Percentiles rank a stretch among this genome's conserved stretches.
Evolutionary conservation across 2,329 filamentous ascomycete genomes (phyloP).

Genomic region (Arthrobotrys musiformis): DNA sequence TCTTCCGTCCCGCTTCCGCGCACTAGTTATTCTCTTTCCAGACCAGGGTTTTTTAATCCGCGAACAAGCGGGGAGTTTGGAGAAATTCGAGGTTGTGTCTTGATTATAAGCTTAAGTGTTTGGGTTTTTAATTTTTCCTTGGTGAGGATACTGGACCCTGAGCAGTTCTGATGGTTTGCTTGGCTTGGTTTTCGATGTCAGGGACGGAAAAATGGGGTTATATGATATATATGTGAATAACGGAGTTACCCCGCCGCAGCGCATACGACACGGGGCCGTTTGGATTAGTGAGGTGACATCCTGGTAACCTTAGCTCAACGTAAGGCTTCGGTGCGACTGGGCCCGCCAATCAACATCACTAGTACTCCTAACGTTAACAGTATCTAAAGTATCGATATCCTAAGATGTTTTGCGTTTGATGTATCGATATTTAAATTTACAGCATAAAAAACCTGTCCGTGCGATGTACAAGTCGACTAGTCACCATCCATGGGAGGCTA

Average conservation of each 20-base stretch:
- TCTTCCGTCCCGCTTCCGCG: background rate
- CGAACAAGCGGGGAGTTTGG: background rate
- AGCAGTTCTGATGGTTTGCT: background rate
- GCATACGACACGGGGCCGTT: background rate
- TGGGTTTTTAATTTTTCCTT: background rate
- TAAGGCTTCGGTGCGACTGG: slow-evolving; percentile 2
- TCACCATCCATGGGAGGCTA: no score
- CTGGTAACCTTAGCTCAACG: no score
- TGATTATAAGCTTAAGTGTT: no score
- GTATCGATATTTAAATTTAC: no score
- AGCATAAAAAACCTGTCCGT: no score
- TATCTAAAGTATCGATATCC: no score
- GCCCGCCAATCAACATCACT: no score
- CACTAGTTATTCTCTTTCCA: background rate
- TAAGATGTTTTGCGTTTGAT: no score
- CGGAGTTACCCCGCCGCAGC: slow-evolving; percentile 25
- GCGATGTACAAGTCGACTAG: no score
- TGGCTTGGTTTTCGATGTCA: slow-evolving; percentile 9
- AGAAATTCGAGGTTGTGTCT: background rate
- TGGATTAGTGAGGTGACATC: background rate
- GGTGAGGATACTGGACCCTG: background rate
- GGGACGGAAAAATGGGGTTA: background rate
- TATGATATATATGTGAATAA: background rate
- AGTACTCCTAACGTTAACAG: no score
- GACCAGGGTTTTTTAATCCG: background rate